These are phyloP conservation scores for Podochytrium sp. DNA, from an alignment of 192 early-diverging fungal genomes.

Conservation along the genomic window DNA sequence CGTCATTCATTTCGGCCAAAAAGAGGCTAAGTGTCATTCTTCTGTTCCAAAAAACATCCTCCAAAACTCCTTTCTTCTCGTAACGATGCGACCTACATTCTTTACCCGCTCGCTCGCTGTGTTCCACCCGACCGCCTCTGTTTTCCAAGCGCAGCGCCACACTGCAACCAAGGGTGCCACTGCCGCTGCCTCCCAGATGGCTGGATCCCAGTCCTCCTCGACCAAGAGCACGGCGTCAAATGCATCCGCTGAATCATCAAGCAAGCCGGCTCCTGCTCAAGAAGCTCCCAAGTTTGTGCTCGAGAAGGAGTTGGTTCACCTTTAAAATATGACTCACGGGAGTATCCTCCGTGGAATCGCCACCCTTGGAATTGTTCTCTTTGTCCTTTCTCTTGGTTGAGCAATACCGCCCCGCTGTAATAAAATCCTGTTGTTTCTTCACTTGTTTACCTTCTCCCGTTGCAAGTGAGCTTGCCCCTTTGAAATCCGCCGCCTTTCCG, in stretches of 20 bases:
- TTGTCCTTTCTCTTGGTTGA: too few species aligned
- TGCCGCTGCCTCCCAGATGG: not conserved
- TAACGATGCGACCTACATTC: not conserved
- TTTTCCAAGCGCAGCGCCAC: slow-evolving; percentile 8
- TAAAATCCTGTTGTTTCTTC: not conserved
- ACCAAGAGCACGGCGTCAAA: not conserved
- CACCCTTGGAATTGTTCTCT: too few species aligned
- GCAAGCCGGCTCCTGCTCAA: too few species aligned
- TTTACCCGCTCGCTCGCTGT: not conserved
- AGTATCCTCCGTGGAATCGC: not conserved
- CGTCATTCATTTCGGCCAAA: not conserved
- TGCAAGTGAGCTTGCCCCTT: too few species aligned
- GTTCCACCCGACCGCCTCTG: slow-evolving; percentile 5
- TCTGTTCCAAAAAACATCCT: not conserved
- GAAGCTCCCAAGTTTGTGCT: slow-evolving; percentile 3
- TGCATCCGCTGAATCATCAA: not conserved
- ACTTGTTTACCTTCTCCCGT: too few species aligned
- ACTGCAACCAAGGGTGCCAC: not conserved
- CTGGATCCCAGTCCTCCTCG: not conserved
- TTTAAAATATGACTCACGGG: not conserved
- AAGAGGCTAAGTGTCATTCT: not conserved
- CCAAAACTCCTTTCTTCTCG: not conserved
- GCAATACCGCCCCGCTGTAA: too few species aligned
- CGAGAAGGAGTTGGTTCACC: slow-evolving; percentile 26
- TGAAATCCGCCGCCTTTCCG: too few species aligned